These are phyloP conservation scores for Anisodus acutangulus DNA, from an alignment of 257 asterid species.

Conservation along the genomic window DNA sequence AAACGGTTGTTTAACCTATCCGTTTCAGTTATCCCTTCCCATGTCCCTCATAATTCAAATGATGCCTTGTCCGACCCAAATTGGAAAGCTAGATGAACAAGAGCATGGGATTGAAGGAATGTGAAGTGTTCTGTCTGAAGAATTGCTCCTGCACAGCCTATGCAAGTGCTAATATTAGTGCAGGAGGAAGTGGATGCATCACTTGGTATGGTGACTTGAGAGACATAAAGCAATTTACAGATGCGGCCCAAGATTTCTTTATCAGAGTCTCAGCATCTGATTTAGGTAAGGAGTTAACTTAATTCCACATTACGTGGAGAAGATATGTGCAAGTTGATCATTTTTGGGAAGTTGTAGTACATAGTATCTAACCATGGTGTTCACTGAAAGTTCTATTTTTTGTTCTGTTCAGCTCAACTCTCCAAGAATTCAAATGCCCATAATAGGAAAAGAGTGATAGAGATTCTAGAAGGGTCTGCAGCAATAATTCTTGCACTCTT, in stretches of 20 bases:
- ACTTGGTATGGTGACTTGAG: constrained; percentile 45
- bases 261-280: constrained; percentile 36
- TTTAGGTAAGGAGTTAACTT: constrained; percentile 32
- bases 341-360: background rate
- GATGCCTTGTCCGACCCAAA: no score
- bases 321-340: background rate
- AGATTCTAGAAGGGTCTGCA: constrained; percentile 27
- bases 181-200: constrained; percentile 48
- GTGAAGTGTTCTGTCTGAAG: constrained; percentile 38
- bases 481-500: constrained; percentile 36
- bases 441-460: constrained; percentile 29
- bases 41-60: no score
- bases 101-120: constrained; percentile 37
- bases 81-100: background rate
- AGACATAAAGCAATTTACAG: constrained; percentile 43
- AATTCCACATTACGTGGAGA: background rate
- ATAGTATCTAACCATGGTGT: background rate
- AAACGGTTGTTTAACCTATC: no score
- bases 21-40: no score
- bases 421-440: constrained; percentile 29
- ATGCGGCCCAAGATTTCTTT: constrained; percentile 47
- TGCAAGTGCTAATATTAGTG: constrained; percentile 42
- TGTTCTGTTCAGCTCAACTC: constrained; percentile 31
- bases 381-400: background rate
- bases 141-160: constrained; percentile 48